Conservation (phyloP, 2,329 filamentous ascomycete genomes). For the Whalleya microplaca region DNA sequence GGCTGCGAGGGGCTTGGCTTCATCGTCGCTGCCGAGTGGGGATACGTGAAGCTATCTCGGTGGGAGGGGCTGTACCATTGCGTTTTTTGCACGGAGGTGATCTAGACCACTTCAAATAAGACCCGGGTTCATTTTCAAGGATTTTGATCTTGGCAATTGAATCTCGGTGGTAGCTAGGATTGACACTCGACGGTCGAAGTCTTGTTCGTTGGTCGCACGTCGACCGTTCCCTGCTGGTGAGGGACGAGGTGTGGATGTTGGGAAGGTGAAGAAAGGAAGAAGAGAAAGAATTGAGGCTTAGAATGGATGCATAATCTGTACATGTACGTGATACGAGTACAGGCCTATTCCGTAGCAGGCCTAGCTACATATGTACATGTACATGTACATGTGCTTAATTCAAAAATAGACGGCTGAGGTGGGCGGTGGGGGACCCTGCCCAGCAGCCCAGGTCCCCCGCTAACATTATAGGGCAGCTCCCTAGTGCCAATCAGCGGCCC, state of each 20-base stretch:
- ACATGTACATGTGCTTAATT: too few relatives aligned
- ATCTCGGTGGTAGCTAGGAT: background rate
- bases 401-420: background rate
- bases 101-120: background rate
- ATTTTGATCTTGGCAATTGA: background rate
- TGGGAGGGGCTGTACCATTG: background rate
- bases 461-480: background rate
- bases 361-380: too few relatives aligned
- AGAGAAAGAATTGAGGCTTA: background rate
- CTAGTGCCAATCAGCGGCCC: background rate
- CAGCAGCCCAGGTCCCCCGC: background rate
- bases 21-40: too few relatives aligned
- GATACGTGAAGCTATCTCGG: background rate
- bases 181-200: background rate
- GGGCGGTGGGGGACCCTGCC: too few relatives aligned
- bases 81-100: background rate
- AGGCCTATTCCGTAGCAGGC: too few relatives aligned
- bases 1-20: too few relatives aligned
- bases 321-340: too few relatives aligned
- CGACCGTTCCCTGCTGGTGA: background rate
- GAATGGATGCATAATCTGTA: too few relatives aligned
- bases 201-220: background rate
- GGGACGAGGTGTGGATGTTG: background rate
- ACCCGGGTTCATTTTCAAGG: background rate
- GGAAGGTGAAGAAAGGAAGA: background rate